Evolutionary conservation across 2,329 filamentous ascomycete genomes (phyloP).

Genomic region (Colletotrichum sp.): DNA sequence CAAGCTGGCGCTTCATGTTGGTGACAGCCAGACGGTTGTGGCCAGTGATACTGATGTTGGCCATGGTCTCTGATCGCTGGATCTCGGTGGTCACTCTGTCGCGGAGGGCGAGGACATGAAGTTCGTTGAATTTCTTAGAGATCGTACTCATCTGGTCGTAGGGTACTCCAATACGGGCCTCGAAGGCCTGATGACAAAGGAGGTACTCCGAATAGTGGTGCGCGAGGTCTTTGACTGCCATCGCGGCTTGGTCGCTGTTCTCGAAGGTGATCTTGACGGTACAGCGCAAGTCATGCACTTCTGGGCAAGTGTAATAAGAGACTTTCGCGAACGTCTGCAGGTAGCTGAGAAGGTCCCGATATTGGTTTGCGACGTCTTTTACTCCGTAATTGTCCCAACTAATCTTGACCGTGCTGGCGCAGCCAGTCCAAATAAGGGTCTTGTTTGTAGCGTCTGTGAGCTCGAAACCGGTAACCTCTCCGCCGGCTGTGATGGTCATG

Average conservation of each 20-base stretch:
- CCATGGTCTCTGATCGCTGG: not conserved
- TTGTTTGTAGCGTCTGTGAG: not conserved
- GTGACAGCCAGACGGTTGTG: not conserved
- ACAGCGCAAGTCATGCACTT: rapidly evolving
- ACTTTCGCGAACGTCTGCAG: rapidly evolving
- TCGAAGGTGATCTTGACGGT: not conserved
- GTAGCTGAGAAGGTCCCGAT: rapidly evolving
- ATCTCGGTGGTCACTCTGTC: not conserved
- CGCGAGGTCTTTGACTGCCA: not conserved
- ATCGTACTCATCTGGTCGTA: not conserved
- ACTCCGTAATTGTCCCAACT: rapidly evolving
- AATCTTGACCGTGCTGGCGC: not conserved
- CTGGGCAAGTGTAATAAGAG: rapidly evolving
- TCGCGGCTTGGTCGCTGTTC: not conserved
- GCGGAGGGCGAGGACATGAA: not conserved
- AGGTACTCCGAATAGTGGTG: rapidly evolving
- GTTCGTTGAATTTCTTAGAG: not conserved
- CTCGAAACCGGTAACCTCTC: not conserved
- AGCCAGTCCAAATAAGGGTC: not conserved
- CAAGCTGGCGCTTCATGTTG: not conserved
- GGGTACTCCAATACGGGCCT: not conserved
- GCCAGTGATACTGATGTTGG: rapidly evolving
- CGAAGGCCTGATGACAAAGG: not conserved
- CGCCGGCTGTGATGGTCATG: not conserved
- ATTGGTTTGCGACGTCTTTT: not conserved